phyloP scores from a whole-genome alignment of 306 rosid species.

The Ziziphus jujuba region DNA sequence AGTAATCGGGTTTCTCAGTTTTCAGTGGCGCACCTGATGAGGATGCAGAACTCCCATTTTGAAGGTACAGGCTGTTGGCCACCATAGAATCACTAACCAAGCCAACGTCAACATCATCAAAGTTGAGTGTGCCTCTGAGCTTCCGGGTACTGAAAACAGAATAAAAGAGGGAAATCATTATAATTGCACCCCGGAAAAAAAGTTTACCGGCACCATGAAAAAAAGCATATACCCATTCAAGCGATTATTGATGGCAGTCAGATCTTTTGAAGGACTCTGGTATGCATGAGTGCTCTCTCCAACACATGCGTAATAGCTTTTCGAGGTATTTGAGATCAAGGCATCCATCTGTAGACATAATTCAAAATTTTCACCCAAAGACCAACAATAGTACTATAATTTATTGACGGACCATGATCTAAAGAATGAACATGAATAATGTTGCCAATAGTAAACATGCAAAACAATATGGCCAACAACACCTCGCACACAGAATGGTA shows the following conservation, averaged over 20 bases:
- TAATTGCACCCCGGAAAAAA: neutral
- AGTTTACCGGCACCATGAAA: neutral
- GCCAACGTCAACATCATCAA: slow-evolving; percentile 78
- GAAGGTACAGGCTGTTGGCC: slow-evolving; percentile 88
- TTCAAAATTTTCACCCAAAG: neutral
- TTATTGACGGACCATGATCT: neutral
- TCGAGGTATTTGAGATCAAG: slow-evolving; percentile 87
- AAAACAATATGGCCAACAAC: neutral
- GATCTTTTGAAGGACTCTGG: slow-evolving; percentile 98
- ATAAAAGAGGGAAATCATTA: slow-evolving; percentile 13
- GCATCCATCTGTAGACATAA: slow-evolving; percentile 83
- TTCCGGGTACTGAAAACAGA: slow-evolving; percentile 60
- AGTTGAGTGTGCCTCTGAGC: slow-evolving; percentile 77
- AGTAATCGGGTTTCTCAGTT: slow-evolving; percentile 80
- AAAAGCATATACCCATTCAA: slow-evolving; percentile 60
- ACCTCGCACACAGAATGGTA: too few species aligned
- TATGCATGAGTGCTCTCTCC: slow-evolving; percentile 99
- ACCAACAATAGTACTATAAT: neutral
- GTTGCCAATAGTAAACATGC: neutral
- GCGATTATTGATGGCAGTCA: slow-evolving; percentile 94
- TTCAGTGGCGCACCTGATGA: slow-evolving; percentile 75
- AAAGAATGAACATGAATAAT: neutral
- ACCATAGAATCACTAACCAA: slow-evolving; percentile 94
- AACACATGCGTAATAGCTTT: slow-evolving; percentile 96
- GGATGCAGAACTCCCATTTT: slow-evolving; percentile 78